Base-by-base conservation (phyloP, 2,329 filamentous ascomycete genomes). In the Pseudocercospora cruenta region DNA sequence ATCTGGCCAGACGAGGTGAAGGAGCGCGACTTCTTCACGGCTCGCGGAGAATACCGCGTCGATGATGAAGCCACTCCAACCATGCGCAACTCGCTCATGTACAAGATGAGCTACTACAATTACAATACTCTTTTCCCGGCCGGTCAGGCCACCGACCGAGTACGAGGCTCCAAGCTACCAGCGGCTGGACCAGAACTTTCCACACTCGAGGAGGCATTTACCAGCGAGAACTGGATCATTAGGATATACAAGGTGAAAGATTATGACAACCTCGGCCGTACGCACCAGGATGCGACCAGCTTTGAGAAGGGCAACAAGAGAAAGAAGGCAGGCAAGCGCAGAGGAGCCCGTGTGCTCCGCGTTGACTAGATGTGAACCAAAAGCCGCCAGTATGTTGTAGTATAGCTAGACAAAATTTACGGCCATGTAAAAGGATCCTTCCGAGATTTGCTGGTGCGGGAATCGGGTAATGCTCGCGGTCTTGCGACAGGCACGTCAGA, bases 61-160 rank as follows among this genome's bases (percentile, higher is more conserved):
- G 95, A 99, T 73, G 90, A 90, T n/a, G 88, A 92, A 73, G 95
- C 95, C 60, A 97, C 94, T 5, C 92, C 95, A 24, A 93, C 94
- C 53, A 99, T 99, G 95, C 95, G 92, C 85, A 97, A 99, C 87
- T 97, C 94, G 82, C 87, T 99, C 86, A 97, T 98, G 94, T 99
- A 99, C 88, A 99, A 99, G 87, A 97, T 99, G 94, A 97, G 93
- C 22, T 99, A 99, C 87, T 92, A 99, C 88, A 98, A 98, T 86
- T 99, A 92, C 85, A 88, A 94, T 80, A 83, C 86, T 55, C 88
- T 99, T 69, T 99, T 98, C 87, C 94, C 94, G 53, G 86, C 90
- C 1, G 95, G 95, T 69, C 93, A 98, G 81, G 94, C 92, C 39
- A 84, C 89, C 73, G 95, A 99, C 79, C 91, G 95, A 73, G 95